Base-by-base conservation (phyloP, 2,329 filamentous ascomycete genomes). In the Blastomyces emzantsi region DNA sequence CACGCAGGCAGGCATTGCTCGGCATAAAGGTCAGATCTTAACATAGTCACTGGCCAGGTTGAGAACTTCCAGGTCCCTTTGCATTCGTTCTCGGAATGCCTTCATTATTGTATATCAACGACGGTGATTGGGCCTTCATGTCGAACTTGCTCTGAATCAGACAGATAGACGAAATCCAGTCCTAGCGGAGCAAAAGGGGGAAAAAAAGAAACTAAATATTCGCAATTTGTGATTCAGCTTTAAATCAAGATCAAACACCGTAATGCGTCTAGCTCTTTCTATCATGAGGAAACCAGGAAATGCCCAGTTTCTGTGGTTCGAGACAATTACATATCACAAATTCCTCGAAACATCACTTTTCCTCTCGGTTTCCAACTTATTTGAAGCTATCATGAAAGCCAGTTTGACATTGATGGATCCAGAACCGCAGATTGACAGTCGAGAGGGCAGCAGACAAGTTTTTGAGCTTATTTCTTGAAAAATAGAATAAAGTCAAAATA, bases 321-420 rank as follows among this genome's bases (percentile, higher is more conserved):
- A 51, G 22, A 28, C 47, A 51, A 51, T 25, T 51, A 51, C 47
- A 51, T n/a, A 51, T 51, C 52, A 55, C 6, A 55, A 55, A 36
- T 36, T 3, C 51, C 28, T 54, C 6, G 13, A 30, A 49, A n/a
- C 1, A 49, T 49, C 19, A 22, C 13, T 19, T 19, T 7, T n/a
- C 51, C 51, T 28, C 51, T 54, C 51, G 30, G 15, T n/a, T 39
- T 36, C 52, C 52, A 55, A 33, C 52, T 55, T 55, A 55, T 55
- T 33, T 6, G 22, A 51, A 28, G 47, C 22, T 13, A 28, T 51
- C 9, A 22, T 11, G 22, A 22, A 28, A 51, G 47, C 47, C 47
- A 51, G n/a, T 51, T 51, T 51, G 52, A 55, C 52, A 55, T 55
- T 36, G 25, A 55, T 55, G 25, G 25, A 55, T 36, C 52, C 28